These are phyloP conservation scores for Rhizophagus prolifer DNA, from an alignment of 192 early-diverging fungal species.

Conservation along the genomic window DNA sequence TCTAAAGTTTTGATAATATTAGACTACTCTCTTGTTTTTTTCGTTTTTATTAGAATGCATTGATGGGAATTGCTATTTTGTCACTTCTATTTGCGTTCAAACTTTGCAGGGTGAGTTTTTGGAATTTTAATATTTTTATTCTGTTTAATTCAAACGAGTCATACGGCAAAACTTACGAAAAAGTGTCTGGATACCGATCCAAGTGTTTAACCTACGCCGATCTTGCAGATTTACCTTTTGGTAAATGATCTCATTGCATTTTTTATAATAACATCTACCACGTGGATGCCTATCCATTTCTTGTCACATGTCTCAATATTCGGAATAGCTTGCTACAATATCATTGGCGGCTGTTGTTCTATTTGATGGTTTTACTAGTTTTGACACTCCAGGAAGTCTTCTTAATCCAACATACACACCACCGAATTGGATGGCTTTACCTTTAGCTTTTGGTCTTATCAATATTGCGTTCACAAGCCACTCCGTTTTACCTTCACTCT, in stretches of 20 bases:
- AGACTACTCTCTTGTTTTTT: not conserved
- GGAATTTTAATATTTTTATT: conserved; percentile 51
- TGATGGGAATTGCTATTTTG: conserved; percentile 66
- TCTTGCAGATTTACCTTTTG: conserved; percentile 31
- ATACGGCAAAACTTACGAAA: conserved; percentile 60
- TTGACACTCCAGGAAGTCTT: conserved; percentile 56
- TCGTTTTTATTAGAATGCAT: conserved; percentile 42
- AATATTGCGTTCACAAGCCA: conserved; percentile 63
- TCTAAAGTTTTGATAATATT: too few species aligned
- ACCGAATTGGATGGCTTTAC: conserved; percentile 39
- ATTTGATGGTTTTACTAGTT: conserved; percentile 55
- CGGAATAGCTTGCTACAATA: conserved; percentile 55
- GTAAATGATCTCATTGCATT: conserved; percentile 33
- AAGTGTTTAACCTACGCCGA: conserved; percentile 38
- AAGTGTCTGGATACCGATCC: conserved; percentile 44
- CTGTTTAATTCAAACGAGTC: conserved; percentile 43
- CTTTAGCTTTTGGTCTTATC: conserved; percentile 58
- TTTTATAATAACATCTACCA: conserved; percentile 50
- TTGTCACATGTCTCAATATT: conserved; percentile 57
- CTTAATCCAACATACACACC: conserved; percentile 56
- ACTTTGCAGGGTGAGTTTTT: conserved; percentile 56
- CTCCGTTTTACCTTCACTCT: conserved; percentile 66
- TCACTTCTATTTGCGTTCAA: conserved; percentile 60
- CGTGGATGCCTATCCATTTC: conserved; percentile 48
- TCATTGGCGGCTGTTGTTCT: conserved; percentile 57